Base-by-base conservation (phyloP, 2,329 filamentous ascomycete genomes). In the Aspergillus udagawae region DNA sequence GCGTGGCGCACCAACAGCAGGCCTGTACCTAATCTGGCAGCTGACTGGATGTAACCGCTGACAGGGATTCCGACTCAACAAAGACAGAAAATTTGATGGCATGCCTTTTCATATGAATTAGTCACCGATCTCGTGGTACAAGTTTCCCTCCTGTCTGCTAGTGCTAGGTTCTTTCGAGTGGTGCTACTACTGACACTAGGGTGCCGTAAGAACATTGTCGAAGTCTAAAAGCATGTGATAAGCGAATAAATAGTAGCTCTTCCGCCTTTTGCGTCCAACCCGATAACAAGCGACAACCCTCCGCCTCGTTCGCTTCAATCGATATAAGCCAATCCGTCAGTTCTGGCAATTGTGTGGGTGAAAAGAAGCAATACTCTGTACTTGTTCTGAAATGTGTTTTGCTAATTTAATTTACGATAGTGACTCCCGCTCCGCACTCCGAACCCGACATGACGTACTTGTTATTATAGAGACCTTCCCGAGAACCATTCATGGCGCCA, bases 401-500 rank as follows among this genome's bases (percentile, higher is more conserved):
- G 35, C 17, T 51, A 25, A 51, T 38, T 20, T 23, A 57, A 52
- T 48, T 52, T 53, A 29, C 38, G 53, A 29, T 47, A 59, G 48
- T 52, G 51, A 38, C 38, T 23, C 20, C 8, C 52, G 45, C 52
- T 60, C 56, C 48, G 44, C 57, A 44, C 55, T 50, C 49, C 48
- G 21, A 48, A 49, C 52, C 47, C 62, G 67, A 65, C 63, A 73
- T 73, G 71, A 67, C 65, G 61, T 61, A 65, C 60, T 50, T 56
- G 53, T 64, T 60, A 42, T 61, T 62, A 57, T 72, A 67, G 60
- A 56, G 27, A 25, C 54, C 38, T 52, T 49, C 50, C 52, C 38
- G 51, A 35, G 55, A 52, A 45, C 51, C 52, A 61, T 60, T 56
- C 54, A 72, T 71, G 70, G 68, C 62, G 69, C 60, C 62, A 74